phyloP scores from a whole-genome alignment of 2,329 filamentous ascomycete species.

The Fusarium sp. region DNA sequence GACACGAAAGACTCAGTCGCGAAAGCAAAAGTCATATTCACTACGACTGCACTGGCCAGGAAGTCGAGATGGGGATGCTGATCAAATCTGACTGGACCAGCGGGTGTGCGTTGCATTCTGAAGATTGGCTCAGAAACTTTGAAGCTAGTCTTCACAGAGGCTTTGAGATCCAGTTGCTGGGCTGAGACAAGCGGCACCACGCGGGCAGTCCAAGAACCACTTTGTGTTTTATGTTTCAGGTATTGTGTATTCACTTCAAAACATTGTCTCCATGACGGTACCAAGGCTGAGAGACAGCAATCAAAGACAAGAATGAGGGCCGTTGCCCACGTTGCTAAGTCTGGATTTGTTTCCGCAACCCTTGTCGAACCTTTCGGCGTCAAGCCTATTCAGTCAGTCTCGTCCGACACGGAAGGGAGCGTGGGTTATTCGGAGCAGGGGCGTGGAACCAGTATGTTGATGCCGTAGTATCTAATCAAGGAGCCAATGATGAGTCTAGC shows the following conservation, averaged over 20 bases:
- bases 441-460: slow-evolving; percentile 36
- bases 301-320: slow-evolving; percentile 31
- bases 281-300: slow-evolving; percentile 28
- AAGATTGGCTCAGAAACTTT: slow-evolving; percentile 34
- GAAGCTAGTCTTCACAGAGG: slow-evolving; percentile 36
- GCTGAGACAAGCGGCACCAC: slow-evolving; percentile 42
- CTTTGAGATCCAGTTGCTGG: slow-evolving; percentile 38
- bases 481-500: slow-evolving; percentile 27
- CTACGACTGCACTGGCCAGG: slow-evolving; percentile 5
- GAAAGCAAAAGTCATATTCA: background rate
- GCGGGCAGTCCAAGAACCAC: slow-evolving; percentile 38
- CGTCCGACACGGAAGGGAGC: slow-evolving; percentile 41
- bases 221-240: slow-evolving; percentile 37
- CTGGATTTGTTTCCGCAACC: slow-evolving; percentile 41
- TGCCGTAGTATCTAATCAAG: slow-evolving; percentile 27
- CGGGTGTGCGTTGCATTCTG: slow-evolving; percentile 16
- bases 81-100: slow-evolving; percentile 19
- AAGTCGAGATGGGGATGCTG: slow-evolving; percentile 5
- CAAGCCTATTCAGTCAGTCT: slow-evolving; percentile 40
- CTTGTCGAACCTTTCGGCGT: slow-evolving; percentile 35
- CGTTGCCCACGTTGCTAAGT: slow-evolving; percentile 31
- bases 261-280: slow-evolving; percentile 20
- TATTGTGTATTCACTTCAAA: slow-evolving; percentile 11
- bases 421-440: slow-evolving; percentile 31
- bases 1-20: background rate